phyloP scores from a whole-genome alignment of 768 basidiomycete genomes.

The Krasilnikovozyma curviuscula region DNA sequence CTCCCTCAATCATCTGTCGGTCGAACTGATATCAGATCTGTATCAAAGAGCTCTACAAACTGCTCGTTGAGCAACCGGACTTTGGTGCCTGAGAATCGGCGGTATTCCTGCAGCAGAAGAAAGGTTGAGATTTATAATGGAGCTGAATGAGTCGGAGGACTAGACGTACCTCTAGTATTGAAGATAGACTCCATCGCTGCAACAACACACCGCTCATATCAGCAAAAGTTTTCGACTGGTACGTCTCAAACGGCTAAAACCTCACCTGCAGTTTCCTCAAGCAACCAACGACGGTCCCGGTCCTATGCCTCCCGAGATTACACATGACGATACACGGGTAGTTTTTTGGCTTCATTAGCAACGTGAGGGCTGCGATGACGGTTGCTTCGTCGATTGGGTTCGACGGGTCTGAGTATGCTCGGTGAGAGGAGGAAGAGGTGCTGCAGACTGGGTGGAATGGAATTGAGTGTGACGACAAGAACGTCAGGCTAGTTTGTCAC shows the following conservation, averaged over 20 bases:
- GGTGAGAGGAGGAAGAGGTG: constrained; percentile 19
- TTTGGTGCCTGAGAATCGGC: constrained; percentile 26
- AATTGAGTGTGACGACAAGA: constrained; percentile 24
- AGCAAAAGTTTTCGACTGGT: constrained; percentile 1
- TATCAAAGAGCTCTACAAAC: constrained; percentile 30
- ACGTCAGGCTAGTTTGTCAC: constrained; percentile 15
- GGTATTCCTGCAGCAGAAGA: constrained; percentile 22
- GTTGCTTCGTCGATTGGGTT: constrained; percentile 25
- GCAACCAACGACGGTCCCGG: constrained; percentile 26
- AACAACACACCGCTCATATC: too few relatives aligned
- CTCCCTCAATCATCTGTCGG: too few relatives aligned
- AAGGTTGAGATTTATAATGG: neutral
- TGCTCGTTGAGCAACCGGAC: constrained; percentile 27
- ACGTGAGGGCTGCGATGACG: constrained; percentile 26
- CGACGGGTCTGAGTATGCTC: constrained; percentile 10
- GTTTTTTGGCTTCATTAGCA: constrained; percentile 23
- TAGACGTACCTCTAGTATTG: too few relatives aligned
- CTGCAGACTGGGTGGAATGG: constrained; percentile 16
- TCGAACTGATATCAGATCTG: constrained; percentile 21
- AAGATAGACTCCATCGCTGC: too few relatives aligned
- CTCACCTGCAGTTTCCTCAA: constrained; percentile 26
- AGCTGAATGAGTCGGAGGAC: too few relatives aligned
- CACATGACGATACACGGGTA: constrained; percentile 27
- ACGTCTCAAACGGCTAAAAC: constrained; percentile 24
- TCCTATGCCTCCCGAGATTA: constrained; percentile 25